These are phyloP conservation scores for Prillingera fragicola DNA, from an alignment of 1,284 basidiomycete genomes.

Conservation along the genomic window DNA sequence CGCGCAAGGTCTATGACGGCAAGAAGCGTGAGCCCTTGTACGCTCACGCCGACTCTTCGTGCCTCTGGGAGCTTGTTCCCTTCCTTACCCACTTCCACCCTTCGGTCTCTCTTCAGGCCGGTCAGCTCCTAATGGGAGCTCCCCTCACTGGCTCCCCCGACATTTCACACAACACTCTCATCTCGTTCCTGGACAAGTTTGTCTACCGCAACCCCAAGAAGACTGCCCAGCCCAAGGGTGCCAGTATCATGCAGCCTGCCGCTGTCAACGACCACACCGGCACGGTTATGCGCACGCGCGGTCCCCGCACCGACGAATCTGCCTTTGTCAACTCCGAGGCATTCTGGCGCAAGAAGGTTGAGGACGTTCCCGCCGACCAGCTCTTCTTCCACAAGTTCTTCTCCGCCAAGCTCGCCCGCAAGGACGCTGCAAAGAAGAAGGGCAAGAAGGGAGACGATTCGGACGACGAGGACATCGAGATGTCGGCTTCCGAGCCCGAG, in stretches of 20 bases:
- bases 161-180: slow-evolving; percentile 84
- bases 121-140: slow-evolving; percentile 65
- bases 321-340: slow-evolving; percentile 54
- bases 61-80: slow-evolving; percentile 82
- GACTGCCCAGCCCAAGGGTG: slow-evolving; percentile 60
- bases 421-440: slow-evolving; percentile 52
- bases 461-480: slow-evolving; percentile 25
- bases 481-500: slow-evolving; percentile 30
- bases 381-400: slow-evolving; percentile 57
- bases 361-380: slow-evolving; percentile 83
- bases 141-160: slow-evolving; percentile 74
- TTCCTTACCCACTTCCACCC: slow-evolving; percentile 87
- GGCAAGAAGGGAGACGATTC: slow-evolving; percentile 45
- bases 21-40: slow-evolving; percentile 87
- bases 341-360: slow-evolving; percentile 68
- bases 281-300: slow-evolving; percentile 63
- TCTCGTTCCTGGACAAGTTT: slow-evolving; percentile 82
- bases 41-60: slow-evolving; percentile 73
- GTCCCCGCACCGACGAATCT: slow-evolving; percentile 51
- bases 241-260: slow-evolving; percentile 93
- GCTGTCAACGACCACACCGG: slow-evolving; percentile 60
- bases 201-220: slow-evolving; percentile 97
- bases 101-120: slow-evolving; percentile 77
- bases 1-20: slow-evolving; percentile 61
- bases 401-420: slow-evolving; percentile 53